These are phyloP conservation scores for Chlamydomonas urium DNA, from an alignment of 139 green algal genomes.

Conservation along the genomic window DNA sequence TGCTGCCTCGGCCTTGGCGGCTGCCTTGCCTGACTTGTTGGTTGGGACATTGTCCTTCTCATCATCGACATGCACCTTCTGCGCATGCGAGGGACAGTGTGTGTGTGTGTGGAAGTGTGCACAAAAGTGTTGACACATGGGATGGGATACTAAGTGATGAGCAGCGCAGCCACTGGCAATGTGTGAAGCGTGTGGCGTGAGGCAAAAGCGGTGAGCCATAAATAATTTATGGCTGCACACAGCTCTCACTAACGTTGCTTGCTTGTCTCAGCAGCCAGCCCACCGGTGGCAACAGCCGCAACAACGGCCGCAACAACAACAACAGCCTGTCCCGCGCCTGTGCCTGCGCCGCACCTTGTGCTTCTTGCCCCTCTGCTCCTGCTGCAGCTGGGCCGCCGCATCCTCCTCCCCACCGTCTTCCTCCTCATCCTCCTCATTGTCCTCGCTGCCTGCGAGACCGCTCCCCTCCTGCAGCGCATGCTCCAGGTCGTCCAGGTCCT, in stretches of 20 bases:
- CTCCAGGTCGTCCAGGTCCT: neutral
- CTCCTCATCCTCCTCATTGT: slow-evolving; percentile 10
- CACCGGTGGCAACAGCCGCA: too few relatives aligned
- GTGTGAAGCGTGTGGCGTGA: too few relatives aligned
- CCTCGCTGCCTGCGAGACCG: neutral
- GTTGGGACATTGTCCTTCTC: slow-evolving; percentile 4
- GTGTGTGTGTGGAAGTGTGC: neutral
- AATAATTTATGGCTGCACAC: neutral
- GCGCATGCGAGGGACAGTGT: neutral
- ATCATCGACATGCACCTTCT: neutral
- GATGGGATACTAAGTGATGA: too few relatives aligned
- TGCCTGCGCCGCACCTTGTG: slow-evolving; percentile 8
- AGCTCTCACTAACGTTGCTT: too few relatives aligned
- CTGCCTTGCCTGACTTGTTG: neutral
- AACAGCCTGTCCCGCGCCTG: too few relatives aligned
- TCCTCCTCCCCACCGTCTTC: neutral
- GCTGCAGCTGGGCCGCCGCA: neutral
- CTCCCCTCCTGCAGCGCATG: neutral
- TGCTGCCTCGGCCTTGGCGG: neutral
- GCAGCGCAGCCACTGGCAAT: too few relatives aligned
- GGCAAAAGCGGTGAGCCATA: neutral
- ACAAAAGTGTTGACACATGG: too few relatives aligned
- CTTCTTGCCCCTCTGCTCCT: neutral
- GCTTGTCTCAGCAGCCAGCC: too few relatives aligned
- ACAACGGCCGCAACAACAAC: too few relatives aligned